These are phyloP conservation scores for Bipolaris victoriae DNA, from an alignment of 2,329 filamentous ascomycete genomes.

Conservation along the genomic window DNA sequence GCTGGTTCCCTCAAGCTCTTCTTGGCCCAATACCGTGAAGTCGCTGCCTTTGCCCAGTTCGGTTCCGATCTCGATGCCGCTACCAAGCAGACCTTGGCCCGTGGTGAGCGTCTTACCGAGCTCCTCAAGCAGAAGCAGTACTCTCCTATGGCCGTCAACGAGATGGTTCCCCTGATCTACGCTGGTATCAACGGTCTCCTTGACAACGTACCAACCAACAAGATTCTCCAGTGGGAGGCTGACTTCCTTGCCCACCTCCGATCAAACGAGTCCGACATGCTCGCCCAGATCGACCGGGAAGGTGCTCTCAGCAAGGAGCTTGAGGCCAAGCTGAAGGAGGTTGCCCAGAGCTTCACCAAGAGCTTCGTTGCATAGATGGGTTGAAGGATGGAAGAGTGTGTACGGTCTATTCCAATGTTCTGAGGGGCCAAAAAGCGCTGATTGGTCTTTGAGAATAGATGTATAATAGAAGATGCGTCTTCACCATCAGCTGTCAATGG, in stretches of 20 bases:
- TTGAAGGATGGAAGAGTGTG: conserved; percentile 43
- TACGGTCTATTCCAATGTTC: conserved; percentile 45
- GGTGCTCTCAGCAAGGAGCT: conserved; percentile 94
- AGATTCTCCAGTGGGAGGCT: conserved; percentile 91
- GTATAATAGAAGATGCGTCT: conserved; percentile 51
- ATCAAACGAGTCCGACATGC: conserved; percentile 84
- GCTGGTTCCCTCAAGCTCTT: conserved; percentile 99
- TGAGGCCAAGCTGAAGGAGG: conserved; percentile 80
- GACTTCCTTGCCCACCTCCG: conserved; percentile 93
- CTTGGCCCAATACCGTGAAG: conserved; percentile 99
- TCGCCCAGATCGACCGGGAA: conserved; percentile 92
- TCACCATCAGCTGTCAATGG: conserved; percentile 49
- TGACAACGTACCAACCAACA: conserved; percentile 84
- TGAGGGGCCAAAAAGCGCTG: conserved; percentile 48
- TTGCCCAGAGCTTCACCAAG: conserved; percentile 85
- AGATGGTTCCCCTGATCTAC: conserved; percentile 99
- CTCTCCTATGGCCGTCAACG: conserved; percentile 96
- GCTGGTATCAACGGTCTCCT: conserved; percentile 98
- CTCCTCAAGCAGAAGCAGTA: conserved; percentile 99
- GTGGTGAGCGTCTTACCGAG: conserved; percentile 99
- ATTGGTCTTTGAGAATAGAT: conserved; percentile 48
- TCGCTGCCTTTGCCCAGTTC: conserved; percentile 99
- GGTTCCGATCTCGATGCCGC: conserved; percentile 98
- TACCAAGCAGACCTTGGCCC: conserved; percentile 96
- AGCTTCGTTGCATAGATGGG: conserved; percentile 73